Conservation (phyloP, 306 rosid species). For the Medicago ruthenica region DNA sequence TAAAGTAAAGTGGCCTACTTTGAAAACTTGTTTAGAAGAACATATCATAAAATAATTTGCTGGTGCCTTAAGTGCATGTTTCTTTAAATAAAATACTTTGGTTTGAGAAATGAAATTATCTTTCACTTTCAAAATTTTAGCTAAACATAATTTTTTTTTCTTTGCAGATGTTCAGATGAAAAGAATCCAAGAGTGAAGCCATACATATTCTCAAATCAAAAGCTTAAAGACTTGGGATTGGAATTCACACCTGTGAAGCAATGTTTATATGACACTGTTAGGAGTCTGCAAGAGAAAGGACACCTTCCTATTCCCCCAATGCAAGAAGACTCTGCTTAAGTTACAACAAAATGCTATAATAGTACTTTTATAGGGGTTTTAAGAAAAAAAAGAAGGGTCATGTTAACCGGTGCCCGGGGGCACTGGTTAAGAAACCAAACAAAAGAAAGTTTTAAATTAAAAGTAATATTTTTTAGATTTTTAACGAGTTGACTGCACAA, state of each 20-base stretch:
- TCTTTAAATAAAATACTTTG: not conserved
- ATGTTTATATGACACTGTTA: constrained; percentile 83
- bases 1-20: constrained; percentile 12
- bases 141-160: not conserved
- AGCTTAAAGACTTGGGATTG: constrained; percentile 74
- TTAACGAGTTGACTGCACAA: too few species aligned
- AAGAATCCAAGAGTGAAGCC: constrained; percentile 77
- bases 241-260: constrained; percentile 78
- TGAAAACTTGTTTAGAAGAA: not conserved
- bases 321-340: constrained; percentile 48
- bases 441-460: too few species aligned
- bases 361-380: not conserved
- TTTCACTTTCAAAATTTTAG: not conserved
- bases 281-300: constrained; percentile 84
- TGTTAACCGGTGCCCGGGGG: too few species aligned
- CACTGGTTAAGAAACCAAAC: too few species aligned
- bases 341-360: not conserved
- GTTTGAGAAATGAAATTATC: too few species aligned
- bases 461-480: too few species aligned
- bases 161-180: constrained; percentile 77
- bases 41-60: not conserved
- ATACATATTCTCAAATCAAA: constrained; percentile 72
- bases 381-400: too few species aligned
- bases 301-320: constrained; percentile 61
- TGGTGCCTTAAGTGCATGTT: not conserved